Evolutionary conservation across 202 grass and related monocot genomes (phyloP).

Genomic region (Thinopyrum obtusiflorum): DNA sequence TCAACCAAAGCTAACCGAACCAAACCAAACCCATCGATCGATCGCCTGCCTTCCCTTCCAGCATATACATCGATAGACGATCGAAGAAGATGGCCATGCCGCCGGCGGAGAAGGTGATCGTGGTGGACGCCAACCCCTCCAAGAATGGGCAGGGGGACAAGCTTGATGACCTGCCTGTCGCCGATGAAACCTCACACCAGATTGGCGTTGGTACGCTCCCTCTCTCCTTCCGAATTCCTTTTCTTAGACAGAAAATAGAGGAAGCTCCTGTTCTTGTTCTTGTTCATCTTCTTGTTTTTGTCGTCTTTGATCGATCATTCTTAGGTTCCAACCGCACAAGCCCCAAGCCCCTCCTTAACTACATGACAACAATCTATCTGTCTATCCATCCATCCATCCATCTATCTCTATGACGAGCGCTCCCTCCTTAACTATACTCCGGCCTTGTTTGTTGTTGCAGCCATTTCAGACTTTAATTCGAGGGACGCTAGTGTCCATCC

Average conservation of each 20-base stretch:
- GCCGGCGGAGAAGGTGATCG: neutral
- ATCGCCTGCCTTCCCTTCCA: neutral
- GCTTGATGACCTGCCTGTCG: neutral
- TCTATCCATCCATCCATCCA: neutral
- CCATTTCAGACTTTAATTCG: neutral
- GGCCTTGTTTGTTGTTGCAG: neutral
- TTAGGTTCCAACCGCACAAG: neutral
- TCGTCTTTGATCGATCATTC: neutral
- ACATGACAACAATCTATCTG: neutral
- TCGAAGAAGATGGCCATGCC: neutral
- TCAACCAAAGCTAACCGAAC: neutral
- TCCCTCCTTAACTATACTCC: neutral
- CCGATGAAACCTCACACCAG: neutral
- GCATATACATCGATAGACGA: neutral
- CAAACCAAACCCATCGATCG: neutral
- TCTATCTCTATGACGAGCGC: neutral
- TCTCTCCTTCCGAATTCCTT: neutral
- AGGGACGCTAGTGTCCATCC: neutral
- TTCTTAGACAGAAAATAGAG: neutral
- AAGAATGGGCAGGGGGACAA: neutral
- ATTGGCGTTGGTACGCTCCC: neutral
- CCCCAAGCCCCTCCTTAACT: neutral
- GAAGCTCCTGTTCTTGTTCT: neutral
- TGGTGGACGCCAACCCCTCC: neutral
- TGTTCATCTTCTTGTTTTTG: neutral